Base-by-base conservation (phyloP, 1,139 yeast species). In the Pichia terricola region DNA sequence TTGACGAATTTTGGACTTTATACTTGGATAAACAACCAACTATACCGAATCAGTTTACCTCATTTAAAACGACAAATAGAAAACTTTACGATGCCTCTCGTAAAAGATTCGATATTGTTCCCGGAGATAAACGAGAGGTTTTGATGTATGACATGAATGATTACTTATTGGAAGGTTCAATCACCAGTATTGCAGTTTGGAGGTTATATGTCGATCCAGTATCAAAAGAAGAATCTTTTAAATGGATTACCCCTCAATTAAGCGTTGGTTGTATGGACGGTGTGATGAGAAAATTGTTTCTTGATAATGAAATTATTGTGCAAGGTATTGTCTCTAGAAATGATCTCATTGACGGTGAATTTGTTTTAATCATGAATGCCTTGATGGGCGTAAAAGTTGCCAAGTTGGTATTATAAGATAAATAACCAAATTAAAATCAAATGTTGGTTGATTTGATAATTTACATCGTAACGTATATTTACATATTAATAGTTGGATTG, bases 241-340 rank as follows among this genome's bases (percentile, higher is more conserved):
- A 61, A 34, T 91, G 95, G 94, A 65, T 80, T 3, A 91, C 97
- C 0, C 98, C 98, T 1, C 67, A 72, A 28, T 64, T 88, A 37
- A 68, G 77, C 2, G 67, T 79, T 10, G 98, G 97, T 0, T 86
- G 96, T 57, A 68, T 89, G 42, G 82, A 89, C 63, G 97, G 97
- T 7, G 91, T 84, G 0, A 76, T 79, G 56, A 70, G 97, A 52
- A 79, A 79, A 49, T 74, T 72, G 58, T 63, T 91, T 40, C 59
- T 91, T 25, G 64, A 71, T 22, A 73, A 76, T 40, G n/a, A 74
- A 3, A 57, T 68, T 37, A 65, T 89, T 1, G 28, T 37, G 26
- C 68, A 69, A 41, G 95, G 85, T 56, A 77, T 70, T 9, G 62
- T 88, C 1, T 53, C 55, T 4, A 57, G 69, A 26, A 61, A 66